Percentiles rank a stretch among this genome's conserved stretches.
Conservation (phyloP, 768 basidiomycete genomes). For the Leucogyrophana mollusca region DNA sequence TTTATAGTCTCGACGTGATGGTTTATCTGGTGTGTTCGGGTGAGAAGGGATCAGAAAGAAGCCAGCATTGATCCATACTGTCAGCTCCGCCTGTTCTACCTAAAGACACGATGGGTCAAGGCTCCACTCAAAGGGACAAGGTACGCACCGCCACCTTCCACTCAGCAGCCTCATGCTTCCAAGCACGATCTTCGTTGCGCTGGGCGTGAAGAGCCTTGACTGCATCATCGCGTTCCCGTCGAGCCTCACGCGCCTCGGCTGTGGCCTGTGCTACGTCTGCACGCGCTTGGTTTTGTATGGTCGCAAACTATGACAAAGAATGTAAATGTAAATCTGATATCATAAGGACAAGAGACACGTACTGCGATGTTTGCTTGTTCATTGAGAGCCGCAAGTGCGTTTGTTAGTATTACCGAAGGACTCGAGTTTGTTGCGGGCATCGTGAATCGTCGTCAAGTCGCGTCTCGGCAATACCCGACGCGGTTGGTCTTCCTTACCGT, state of each 20-base stretch:
- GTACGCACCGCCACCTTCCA: constrained; percentile 50
- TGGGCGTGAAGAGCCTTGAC: constrained; percentile 43
- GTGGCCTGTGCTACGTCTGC: constrained; percentile 49
- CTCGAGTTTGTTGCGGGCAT: constrained; percentile 25
- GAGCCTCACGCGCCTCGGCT: constrained; percentile 46
- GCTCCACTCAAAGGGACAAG: constrained; percentile 4
- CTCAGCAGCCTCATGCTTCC: constrained; percentile 41
- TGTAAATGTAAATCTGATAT: constrained; percentile 5
- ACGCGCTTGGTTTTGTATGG: constrained; percentile 55
- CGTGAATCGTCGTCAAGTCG: constrained; percentile 2
- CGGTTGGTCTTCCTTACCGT: background rate
- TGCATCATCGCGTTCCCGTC: constrained; percentile 48
- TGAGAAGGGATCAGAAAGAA: background rate
- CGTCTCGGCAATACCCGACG: constrained; percentile 22
- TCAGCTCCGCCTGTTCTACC: constrained; percentile 57
- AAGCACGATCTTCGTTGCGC: constrained; percentile 45
- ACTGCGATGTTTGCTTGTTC: constrained; percentile 42
- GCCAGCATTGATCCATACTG: constrained; percentile 35
- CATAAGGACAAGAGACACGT: constrained; percentile 10
- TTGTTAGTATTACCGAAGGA: constrained; percentile 36
- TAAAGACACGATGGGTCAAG: constrained; percentile 22
- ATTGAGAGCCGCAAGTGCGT: constrained; percentile 41
- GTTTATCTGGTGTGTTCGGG: constrained; percentile 40
- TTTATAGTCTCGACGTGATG: constrained; percentile 61
- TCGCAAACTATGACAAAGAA: constrained; percentile 41